Percentiles rank a stretch among this genome's conserved stretches.
phyloP scores from a whole-genome alignment of 495 filamentous ascomycete species.

The Aspergillus ellipticus region DNA sequence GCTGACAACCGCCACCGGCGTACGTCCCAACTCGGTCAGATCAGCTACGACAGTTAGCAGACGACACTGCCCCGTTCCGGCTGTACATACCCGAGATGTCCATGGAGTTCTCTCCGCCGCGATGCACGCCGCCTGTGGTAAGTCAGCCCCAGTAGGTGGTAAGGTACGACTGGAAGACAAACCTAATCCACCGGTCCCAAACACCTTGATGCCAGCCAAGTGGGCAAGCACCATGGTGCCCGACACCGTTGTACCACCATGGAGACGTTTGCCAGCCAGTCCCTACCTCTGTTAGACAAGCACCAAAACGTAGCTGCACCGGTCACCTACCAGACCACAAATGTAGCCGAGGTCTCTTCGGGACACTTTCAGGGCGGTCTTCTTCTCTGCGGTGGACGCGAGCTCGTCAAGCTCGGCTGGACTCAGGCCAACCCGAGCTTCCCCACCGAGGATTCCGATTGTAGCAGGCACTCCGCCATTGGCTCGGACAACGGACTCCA shows the following conservation, averaged over 20 bases:
- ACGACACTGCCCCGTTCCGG: not conserved
- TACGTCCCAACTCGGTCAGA: constrained; percentile 90
- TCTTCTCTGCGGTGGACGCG: constrained; percentile 58
- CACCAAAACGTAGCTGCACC: not conserved
- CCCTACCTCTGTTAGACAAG: constrained; percentile 40
- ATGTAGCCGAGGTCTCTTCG: constrained; percentile 80
- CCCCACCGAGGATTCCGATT: constrained; percentile 76
- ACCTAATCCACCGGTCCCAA: constrained; percentile 73
- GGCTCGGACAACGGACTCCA: constrained; percentile 72
- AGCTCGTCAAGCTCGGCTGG: constrained; percentile 67
- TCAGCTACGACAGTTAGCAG: constrained; percentile 54
- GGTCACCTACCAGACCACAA: constrained; percentile 63
- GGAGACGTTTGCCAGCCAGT: constrained; percentile 58
- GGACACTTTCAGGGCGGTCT: constrained; percentile 73
- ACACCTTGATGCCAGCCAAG: constrained; percentile 84
- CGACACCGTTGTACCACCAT: constrained; percentile 89
- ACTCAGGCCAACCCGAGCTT: constrained; percentile 73
- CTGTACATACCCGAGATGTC: constrained; percentile 65
- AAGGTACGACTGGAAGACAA: constrained; percentile 3
- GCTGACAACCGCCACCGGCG: constrained; percentile 81
- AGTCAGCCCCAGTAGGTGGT: constrained; percentile 19
- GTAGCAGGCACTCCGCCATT: constrained; percentile 91
- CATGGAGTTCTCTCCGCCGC: constrained; percentile 79
- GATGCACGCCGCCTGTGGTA: constrained; percentile 82
- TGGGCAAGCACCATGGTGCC: constrained; percentile 89